A percentile compares a stretch with the other conserved stretches of the same genome.
These are phyloP conservation scores for Microdochium trichocladiopsis DNA, from an alignment of 2,329 filamentous ascomycete genomes.

Conservation along the genomic window DNA sequence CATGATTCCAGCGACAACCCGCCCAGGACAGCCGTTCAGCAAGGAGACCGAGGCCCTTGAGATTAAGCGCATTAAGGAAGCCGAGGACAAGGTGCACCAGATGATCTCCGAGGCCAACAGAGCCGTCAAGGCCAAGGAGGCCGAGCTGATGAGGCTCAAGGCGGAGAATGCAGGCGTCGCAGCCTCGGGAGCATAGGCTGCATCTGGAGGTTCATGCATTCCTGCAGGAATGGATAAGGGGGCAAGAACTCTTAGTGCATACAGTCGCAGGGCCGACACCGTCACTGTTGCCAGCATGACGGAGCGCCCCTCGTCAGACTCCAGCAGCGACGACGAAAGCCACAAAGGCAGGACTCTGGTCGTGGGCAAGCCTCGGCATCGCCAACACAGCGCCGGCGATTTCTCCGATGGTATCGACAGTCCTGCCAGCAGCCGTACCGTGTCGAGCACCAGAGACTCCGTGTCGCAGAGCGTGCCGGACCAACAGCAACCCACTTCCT, in stretches of 20 bases:
- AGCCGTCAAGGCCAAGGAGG: slow-evolving; percentile 59
- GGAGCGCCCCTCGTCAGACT: too few relatives aligned
- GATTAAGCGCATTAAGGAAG: slow-evolving; percentile 54
- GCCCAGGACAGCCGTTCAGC: slow-evolving; percentile 66
- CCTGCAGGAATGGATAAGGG: background rate
- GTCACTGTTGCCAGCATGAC: too few relatives aligned
- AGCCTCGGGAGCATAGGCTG: slow-evolving; percentile 18
- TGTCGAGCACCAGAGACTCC: too few relatives aligned
- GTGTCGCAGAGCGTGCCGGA: too few relatives aligned
- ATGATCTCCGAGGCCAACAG: slow-evolving; percentile 52
- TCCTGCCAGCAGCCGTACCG: too few relatives aligned
- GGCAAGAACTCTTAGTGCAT: background rate
- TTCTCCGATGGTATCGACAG: too few relatives aligned
- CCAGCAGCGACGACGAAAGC: too few relatives aligned
- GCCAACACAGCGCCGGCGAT: too few relatives aligned
- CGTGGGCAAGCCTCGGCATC: too few relatives aligned
- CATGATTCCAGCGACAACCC: slow-evolving; percentile 63
- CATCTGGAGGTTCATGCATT: slow-evolving; percentile 1
- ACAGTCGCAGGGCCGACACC: too few relatives aligned
- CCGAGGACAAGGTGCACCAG: slow-evolving; percentile 55
- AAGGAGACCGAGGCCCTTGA: slow-evolving; percentile 61
- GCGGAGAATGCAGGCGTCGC: slow-evolving; percentile 43
- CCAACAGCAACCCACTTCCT: too few relatives aligned
- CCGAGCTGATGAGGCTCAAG: slow-evolving; percentile 53
- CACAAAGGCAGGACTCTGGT: too few relatives aligned